A percentile compares a stretch with the other conserved stretches of the same genome.
phyloP scores from a whole-genome alignment of 108 stramenopile species.

The Nitzschia sp. region DNA sequence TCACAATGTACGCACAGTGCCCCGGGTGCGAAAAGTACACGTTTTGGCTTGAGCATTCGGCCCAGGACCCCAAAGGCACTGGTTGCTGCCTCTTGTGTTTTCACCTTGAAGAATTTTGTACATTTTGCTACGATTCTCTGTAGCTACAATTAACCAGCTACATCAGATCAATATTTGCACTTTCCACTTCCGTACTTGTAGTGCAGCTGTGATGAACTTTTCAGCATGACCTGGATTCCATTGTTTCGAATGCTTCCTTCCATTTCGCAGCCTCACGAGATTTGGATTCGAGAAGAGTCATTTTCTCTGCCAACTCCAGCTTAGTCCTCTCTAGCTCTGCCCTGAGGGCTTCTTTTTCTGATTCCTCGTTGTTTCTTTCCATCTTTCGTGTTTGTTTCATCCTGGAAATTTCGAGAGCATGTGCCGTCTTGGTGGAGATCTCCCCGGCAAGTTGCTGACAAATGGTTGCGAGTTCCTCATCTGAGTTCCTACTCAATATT shows the following conservation, averaged over 20 bases:
- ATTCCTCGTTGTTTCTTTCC: slow-evolving; percentile 40
- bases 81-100: not conserved
- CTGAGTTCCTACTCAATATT: slow-evolving; percentile 26
- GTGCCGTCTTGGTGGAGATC: slow-evolving; percentile 52
- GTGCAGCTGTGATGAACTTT: not conserved
- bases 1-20: not conserved
- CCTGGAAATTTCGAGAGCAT: slow-evolving; percentile 53
- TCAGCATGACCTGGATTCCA: not conserved
- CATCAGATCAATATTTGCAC: too few relatives aligned
- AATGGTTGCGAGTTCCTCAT: slow-evolving; percentile 57
- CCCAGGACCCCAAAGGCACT: not conserved
- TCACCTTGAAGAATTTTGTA: not conserved
- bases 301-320: slow-evolving; percentile 30
- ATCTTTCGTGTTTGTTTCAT: slow-evolving; percentile 51
- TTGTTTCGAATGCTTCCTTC: slow-evolving; percentile 31
- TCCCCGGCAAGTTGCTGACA: slow-evolving; percentile 70
- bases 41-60: not conserved
- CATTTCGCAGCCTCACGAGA: slow-evolving; percentile 19
- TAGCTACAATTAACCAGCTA: too few relatives aligned
- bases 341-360: slow-evolving; percentile 40
- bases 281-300: slow-evolving; percentile 5
- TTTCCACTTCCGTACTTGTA: not conserved
- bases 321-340: slow-evolving; percentile 31
- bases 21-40: not conserved
- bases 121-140: too few relatives aligned